Conservation (phyloP, 305 asterid species). For the Solanum hybrid region DNA sequence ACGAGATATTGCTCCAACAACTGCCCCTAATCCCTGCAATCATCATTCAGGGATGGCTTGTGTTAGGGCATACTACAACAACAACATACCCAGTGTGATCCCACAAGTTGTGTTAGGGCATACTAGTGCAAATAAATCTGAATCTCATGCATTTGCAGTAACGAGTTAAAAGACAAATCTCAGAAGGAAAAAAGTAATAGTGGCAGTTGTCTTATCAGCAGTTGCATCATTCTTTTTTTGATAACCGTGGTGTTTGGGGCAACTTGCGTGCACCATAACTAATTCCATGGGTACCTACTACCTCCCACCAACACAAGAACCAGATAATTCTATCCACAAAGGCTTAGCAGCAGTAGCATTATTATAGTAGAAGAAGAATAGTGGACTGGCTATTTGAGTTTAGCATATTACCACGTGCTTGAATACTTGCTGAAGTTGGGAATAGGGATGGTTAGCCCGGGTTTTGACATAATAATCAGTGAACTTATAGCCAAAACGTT, state of each 20-base stretch:
- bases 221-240: neutral
- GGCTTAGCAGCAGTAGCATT: neutral
- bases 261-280: neutral
- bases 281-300: neutral
- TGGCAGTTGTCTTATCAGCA: neutral
- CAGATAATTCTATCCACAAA: neutral
- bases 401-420: conserved; percentile 85
- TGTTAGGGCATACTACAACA: neutral
- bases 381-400: conserved; percentile 4
- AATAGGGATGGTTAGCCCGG: conserved; percentile 91
- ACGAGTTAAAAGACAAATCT: neutral
- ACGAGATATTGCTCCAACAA: conserved; percentile 94
- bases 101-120: neutral
- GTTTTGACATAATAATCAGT: conserved; percentile 91
- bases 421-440: conserved; percentile 96
- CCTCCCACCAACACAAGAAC: neutral
- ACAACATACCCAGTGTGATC: neutral
- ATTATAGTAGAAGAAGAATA: conserved; percentile 10
- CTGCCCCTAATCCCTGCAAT: conserved; percentile 91
- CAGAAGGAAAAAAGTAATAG: neutral
- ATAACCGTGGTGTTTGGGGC: neutral
- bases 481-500: conserved; percentile 79
- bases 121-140: neutral
- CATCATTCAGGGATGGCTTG: neutral
- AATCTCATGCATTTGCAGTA: neutral